These are phyloP conservation scores for Gliomastix tumulicola DNA, from an alignment of 2,329 filamentous ascomycete genomes.

Conservation along the genomic window DNA sequence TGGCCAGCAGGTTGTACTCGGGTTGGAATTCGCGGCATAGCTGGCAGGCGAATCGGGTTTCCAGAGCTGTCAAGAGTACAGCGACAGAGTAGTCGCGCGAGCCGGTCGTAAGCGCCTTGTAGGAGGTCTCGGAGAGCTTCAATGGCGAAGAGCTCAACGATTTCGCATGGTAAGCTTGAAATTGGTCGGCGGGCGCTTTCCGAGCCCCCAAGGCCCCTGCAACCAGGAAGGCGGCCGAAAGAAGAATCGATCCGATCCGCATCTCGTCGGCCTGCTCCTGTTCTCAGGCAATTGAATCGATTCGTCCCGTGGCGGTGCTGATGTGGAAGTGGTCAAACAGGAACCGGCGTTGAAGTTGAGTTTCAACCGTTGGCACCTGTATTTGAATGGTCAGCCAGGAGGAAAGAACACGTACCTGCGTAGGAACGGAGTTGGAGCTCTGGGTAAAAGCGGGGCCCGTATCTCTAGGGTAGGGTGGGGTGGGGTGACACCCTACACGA, in stretches of 20 bases:
- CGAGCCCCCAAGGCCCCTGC: constrained; percentile 56
- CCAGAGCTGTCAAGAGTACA: constrained; percentile 81
- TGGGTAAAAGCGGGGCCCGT: too few relatives aligned
- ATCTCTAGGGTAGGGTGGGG: too few relatives aligned
- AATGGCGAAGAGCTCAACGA: constrained; percentile 59
- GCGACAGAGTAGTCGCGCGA: constrained; percentile 80
- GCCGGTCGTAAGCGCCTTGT: constrained; percentile 65
- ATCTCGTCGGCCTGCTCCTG: too few relatives aligned
- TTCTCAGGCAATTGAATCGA: constrained; percentile 20
- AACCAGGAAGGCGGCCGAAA: constrained; percentile 56
- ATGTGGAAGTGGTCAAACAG: too few relatives aligned
- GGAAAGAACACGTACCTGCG: too few relatives aligned
- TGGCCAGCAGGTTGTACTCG: constrained; percentile 83
- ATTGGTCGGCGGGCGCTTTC: constrained; percentile 58
- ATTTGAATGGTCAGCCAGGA: too few relatives aligned
- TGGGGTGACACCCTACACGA: too few relatives aligned
- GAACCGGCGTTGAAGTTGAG: too few relatives aligned
- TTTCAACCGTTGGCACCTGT: too few relatives aligned
- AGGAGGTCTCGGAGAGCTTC: constrained; percentile 71
- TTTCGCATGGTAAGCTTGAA: constrained; percentile 64
- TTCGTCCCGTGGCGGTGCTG: constrained; percentile 1
- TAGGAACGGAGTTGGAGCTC: too few relatives aligned
- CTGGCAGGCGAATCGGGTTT: constrained; percentile 74
- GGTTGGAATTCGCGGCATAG: constrained; percentile 88
- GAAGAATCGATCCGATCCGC: constrained; percentile 59